Percentiles rank a stretch among this genome's conserved stretches.
phyloP scores from a whole-genome alignment of 78 protist species.

The Dictyostelium brefeldianum region DNA sequence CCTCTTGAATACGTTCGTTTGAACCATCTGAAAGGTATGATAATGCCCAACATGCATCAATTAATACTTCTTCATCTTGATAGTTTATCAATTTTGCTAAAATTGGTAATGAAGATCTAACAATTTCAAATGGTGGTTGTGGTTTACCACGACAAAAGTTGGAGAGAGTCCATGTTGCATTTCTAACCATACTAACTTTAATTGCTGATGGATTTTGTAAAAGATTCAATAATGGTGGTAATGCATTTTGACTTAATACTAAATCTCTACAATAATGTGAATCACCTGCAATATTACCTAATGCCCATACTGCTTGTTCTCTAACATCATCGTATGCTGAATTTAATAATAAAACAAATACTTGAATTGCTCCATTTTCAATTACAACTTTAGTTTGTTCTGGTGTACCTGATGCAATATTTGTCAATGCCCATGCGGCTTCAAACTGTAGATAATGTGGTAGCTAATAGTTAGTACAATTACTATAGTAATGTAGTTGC shows the following conservation, averaged over 20 bases:
- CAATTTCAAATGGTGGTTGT: conserved; percentile 84
- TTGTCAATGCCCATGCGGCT: conserved; percentile 98
- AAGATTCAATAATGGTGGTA: conserved; percentile 51
- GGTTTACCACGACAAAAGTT: conserved; percentile 78
- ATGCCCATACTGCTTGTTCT: conserved; percentile 98
- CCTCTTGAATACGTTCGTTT: conserved; percentile 88
- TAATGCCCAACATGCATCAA: conserved; percentile 98
- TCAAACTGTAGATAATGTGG: conserved; percentile 92
- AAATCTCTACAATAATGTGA: conserved; percentile 88
- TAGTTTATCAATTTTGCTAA: conserved; percentile 79
- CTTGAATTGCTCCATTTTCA: conserved; percentile 90
- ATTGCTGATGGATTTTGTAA: not conserved
- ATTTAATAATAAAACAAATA: conserved; percentile 89
- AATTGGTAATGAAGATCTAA: conserved; percentile 35
- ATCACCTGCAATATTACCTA: conserved; percentile 99
- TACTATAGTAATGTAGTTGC: too few species aligned
- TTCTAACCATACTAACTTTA: conserved; percentile 87
- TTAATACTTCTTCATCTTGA: conserved; percentile 91
- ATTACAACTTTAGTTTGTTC: conserved; percentile 91
- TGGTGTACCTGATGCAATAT: conserved; percentile 97
- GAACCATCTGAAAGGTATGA: conserved; percentile 90
- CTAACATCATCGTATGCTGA: conserved; percentile 88
- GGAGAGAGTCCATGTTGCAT: conserved; percentile 96
- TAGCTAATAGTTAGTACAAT: too few species aligned
- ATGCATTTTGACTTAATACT: conserved; percentile 77